A percentile compares a stretch with the other conserved stretches of the same genome.
phyloP scores from a whole-genome alignment of 2,329 filamentous ascomycete species.

The Aureobasidium sp. region DNA sequence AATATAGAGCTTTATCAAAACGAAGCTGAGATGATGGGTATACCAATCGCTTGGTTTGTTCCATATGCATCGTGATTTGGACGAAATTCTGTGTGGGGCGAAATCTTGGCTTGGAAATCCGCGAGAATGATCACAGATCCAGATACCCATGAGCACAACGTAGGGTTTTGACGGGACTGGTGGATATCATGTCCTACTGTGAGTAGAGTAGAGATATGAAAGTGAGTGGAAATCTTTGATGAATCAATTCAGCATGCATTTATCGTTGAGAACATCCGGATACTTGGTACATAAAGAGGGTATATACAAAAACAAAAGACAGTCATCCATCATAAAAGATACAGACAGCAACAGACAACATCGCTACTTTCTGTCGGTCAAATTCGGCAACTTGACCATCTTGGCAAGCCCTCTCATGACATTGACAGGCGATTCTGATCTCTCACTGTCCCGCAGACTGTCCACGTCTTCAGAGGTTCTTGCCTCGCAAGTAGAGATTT shows the following conservation, averaged over 20 bases:
- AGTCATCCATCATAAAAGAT: background rate
- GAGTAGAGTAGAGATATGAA: too few species aligned
- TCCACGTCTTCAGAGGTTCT: background rate
- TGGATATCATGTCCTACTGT: too few species aligned
- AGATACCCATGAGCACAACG: background rate
- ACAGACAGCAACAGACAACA: background rate
- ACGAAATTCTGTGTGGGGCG: background rate
- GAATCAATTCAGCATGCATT: too few species aligned
- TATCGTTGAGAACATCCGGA: background rate
- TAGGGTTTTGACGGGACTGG: too few species aligned
- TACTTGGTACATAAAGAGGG: background rate
- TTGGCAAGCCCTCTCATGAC: constrained; percentile 4
- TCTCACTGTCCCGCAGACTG: background rate
- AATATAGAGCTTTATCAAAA: too few species aligned
- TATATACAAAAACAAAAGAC: background rate
- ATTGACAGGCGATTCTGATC: constrained; percentile 1
- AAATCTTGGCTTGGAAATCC: background rate
- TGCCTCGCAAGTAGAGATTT: constrained; percentile 5
- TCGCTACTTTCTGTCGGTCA: background rate
- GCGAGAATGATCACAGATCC: background rate
- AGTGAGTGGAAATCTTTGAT: too few species aligned
- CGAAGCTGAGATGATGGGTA: background rate
- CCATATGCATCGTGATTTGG: background rate
- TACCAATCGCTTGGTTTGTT: background rate
- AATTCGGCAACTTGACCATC: background rate